Evolutionary conservation across 2,329 filamentous ascomycete genomes (phyloP).

Genomic region (Aureobasidium sp.): DNA sequence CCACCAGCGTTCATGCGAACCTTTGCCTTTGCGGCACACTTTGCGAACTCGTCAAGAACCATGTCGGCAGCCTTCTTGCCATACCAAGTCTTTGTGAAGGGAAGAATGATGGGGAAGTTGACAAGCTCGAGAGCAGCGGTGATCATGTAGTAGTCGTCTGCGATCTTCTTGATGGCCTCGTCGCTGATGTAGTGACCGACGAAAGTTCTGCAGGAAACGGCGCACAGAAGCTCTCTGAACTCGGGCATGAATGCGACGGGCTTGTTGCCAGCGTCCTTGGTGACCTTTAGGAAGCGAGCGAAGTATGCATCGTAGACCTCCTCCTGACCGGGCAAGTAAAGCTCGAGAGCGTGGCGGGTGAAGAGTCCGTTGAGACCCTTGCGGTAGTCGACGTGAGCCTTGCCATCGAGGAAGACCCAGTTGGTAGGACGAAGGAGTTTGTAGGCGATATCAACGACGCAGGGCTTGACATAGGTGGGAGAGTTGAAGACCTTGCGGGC

Average conservation of each 20-base stretch:
- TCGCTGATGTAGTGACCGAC: slow-evolving; percentile 92
- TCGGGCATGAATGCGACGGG: slow-evolving; percentile 81
- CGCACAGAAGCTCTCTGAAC: slow-evolving; percentile 92
- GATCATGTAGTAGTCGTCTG: slow-evolving; percentile 94
- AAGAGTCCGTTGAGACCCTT: slow-evolving; percentile 94
- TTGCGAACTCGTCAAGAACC: slow-evolving; percentile 77
- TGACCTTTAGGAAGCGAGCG: slow-evolving; percentile 65
- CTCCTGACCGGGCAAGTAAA: slow-evolving; percentile 86
- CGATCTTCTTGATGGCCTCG: slow-evolving; percentile 83
- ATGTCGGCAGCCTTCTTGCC: slow-evolving; percentile 89
- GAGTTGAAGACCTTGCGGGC: slow-evolving; percentile 96
- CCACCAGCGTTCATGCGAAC: slow-evolving; percentile 71
- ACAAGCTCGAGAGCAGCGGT: slow-evolving; percentile 93
- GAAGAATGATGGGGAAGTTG: slow-evolving; percentile 95
- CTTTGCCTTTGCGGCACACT: slow-evolving; percentile 86
- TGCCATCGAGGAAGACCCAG: slow-evolving; percentile 97
- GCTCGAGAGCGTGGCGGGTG: slow-evolving; percentile 78
- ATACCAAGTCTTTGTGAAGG: slow-evolving; percentile 89
- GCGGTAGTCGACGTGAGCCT: slow-evolving; percentile 90
- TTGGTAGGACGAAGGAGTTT: slow-evolving; percentile 88
- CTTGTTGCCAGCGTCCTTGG: slow-evolving; percentile 58
- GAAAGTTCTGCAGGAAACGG: slow-evolving; percentile 92
- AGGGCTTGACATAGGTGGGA: slow-evolving; percentile 84
- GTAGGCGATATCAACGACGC: slow-evolving; percentile 86
- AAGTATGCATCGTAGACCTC: slow-evolving; percentile 87